A percentile compares a stretch with the other conserved stretches of the same genome.
These are phyloP conservation scores for Penicillium sp. DNA, from an alignment of 2,329 filamentous ascomycete species.

Conservation along the genomic window DNA sequence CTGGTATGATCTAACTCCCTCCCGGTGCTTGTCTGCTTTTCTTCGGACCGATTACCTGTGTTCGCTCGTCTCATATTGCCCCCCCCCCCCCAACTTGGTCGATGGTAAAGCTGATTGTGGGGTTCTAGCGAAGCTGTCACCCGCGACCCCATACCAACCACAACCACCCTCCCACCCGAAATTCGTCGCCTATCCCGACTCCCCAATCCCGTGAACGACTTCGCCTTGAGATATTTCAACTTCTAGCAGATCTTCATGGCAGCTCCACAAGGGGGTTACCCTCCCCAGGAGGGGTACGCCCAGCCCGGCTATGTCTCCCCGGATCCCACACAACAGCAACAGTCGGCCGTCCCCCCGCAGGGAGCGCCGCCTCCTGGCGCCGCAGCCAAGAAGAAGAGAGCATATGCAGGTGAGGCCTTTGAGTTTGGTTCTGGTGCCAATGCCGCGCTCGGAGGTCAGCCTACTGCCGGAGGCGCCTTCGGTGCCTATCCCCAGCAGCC, in stretches of 20 bases:
- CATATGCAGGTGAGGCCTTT: constrained; percentile 93
- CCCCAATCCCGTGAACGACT: constrained; percentile 11
- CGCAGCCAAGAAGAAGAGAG: constrained; percentile 76
- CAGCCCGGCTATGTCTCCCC: constrained; percentile 50
- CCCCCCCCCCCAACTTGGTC: constrained; percentile 12
- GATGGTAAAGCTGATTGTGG: constrained; percentile 33
- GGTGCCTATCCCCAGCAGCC: constrained; percentile 64
- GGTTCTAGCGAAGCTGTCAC: constrained; percentile 35
- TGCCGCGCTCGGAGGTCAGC: constrained; percentile 61
- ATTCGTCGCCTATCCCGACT: constrained; percentile 19
- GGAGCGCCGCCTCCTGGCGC: constrained; percentile 43
- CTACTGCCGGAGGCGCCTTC: constrained; percentile 64
- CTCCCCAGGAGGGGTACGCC: constrained; percentile 57
- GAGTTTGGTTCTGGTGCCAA: constrained; percentile 91
- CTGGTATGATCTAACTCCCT: constrained; percentile 16
- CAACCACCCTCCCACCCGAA: constrained; percentile 14
- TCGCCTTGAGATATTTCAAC: constrained; percentile 11
- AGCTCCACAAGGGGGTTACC: constrained; percentile 59
- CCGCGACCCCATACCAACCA: constrained; percentile 30
- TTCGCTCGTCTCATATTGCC: neutral
- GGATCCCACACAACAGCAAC: constrained; percentile 44
- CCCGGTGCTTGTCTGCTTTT: neutral
- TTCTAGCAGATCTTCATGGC: constrained; percentile 50
- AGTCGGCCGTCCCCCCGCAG: constrained; percentile 40
- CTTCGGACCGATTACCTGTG: constrained; percentile 3